These are phyloP conservation scores for Coemansia guatemalensis DNA, from an alignment of 192 early-diverging fungal genomes.

Conservation along the genomic window DNA sequence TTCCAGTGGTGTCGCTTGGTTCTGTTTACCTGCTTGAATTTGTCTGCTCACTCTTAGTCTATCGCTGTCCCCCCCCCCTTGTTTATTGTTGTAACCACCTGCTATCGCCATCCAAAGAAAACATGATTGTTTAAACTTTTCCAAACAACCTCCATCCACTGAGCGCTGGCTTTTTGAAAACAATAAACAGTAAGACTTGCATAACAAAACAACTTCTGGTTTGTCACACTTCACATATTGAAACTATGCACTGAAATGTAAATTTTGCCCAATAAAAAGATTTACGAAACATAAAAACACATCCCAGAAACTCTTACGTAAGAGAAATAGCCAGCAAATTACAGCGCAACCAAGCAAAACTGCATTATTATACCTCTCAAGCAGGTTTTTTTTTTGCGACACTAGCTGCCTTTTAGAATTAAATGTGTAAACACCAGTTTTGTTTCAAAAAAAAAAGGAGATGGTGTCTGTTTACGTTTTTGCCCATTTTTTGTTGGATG, in stretches of 20 bases:
- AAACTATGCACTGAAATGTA: background rate
- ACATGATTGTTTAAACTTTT: background rate
- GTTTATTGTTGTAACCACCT: background rate
- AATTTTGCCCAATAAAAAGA: background rate
- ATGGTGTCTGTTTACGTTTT: background rate
- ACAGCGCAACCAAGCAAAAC: background rate
- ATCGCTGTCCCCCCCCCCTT: background rate
- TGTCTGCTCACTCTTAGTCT: background rate
- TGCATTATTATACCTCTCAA: background rate
- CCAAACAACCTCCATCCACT: background rate
- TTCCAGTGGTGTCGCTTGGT: background rate
- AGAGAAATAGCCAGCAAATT: background rate
- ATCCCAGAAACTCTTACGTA: background rate
- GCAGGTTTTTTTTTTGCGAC: background rate
- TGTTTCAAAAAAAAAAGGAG: background rate
- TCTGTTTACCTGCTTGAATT: background rate
- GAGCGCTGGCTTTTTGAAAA: background rate
- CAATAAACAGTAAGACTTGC: background rate
- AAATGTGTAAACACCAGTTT: background rate
- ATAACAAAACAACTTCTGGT: background rate
- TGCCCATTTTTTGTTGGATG: background rate
- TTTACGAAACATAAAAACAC: background rate
- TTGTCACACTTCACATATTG: background rate
- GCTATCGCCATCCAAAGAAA: background rate
- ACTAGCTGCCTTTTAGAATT: background rate